Conservation (phyloP, 2,329 filamentous ascomycete genomes). For the Sclerotinia nivalis region DNA sequence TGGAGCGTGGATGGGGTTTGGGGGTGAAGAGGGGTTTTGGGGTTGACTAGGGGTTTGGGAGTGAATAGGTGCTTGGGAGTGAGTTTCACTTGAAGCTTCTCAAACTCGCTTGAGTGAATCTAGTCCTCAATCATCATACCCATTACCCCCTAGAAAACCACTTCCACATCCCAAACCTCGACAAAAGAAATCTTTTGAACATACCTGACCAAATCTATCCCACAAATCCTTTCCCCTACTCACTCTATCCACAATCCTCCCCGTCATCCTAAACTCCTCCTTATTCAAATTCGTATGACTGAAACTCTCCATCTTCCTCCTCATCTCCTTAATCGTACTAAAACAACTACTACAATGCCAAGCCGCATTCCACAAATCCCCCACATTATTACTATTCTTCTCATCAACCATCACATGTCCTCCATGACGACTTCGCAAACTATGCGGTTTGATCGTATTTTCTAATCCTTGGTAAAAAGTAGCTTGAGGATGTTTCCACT, state of each 20-base stretch:
- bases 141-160: neutral
- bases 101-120: neutral
- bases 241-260: constrained; percentile 46
- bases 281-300: constrained; percentile 46
- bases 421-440: constrained; percentile 20
- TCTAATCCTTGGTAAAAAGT: constrained; percentile 44
- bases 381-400: constrained; percentile 30
- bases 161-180: too few species aligned
- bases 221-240: constrained; percentile 48
- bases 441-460: constrained; percentile 45
- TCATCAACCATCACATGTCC: constrained; percentile 9
- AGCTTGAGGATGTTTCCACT: constrained; percentile 50
- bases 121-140: neutral
- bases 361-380: constrained; percentile 44
- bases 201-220: constrained; percentile 40
- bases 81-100: neutral
- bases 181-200: neutral
- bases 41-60: too few species aligned
- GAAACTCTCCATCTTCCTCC: constrained; percentile 47
- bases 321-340: constrained; percentile 45
- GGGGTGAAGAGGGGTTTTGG: too few species aligned
- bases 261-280: constrained; percentile 44
- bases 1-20: neutral
- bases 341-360: constrained; percentile 52
- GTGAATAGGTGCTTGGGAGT: neutral